Evolutionary conservation across 2,329 filamentous ascomycete species (phyloP), one percentile per base, ranked within the genome.

Genomic region (Fusarium subglutinans): DNA sequence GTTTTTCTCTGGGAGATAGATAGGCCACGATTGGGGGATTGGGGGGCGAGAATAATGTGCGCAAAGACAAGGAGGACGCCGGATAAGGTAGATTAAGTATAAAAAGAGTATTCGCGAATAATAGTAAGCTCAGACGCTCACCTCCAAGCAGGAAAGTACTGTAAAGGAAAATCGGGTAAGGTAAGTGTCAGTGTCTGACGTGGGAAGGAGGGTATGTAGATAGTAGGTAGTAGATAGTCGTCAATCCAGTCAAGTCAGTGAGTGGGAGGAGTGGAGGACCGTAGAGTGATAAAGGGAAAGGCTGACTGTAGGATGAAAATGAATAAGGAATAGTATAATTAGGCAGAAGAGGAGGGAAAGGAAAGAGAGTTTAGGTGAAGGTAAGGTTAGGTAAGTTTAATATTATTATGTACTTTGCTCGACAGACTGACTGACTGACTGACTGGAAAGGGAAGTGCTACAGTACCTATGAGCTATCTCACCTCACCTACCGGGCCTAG

Each of bases 361-460:
- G 55, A 58, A 75, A 62, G 69, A 69, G 57, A 61, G 68, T 69
- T 74, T 75, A 54, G 47, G 65, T 55, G 30, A 53, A 69, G 58
- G 64, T 58, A 40, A 60, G 57, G 57, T 74, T 75, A 69, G 66
- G 63, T 68, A 43, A 68, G 66, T 68, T 53, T 61, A 51, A 44
- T 73, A 66, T 55, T 60, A 48, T 54, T 73, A 66, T 45, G 44
- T 26, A 45, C 58, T 55, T 57, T 63, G 24, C 33, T 68, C n/a
- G 40, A 65, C 43, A 30, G 15, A 48, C 4, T 12, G 51, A 40
- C 6, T 53, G 35, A 40, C 6, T 53, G 35, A 50, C 18, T 55
- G 24, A 28, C n/a, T 55, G 48, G 35, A 67, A 59, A 48, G 57
- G 56, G 58, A 65, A 70, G 70, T 70, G 67, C 67, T 70, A 70